Evolutionary conservation across 78 protist genomes (phyloP), one percentile per base, ranked within the genome.

Genomic region (Mantamonas sphyraenae): DNA sequence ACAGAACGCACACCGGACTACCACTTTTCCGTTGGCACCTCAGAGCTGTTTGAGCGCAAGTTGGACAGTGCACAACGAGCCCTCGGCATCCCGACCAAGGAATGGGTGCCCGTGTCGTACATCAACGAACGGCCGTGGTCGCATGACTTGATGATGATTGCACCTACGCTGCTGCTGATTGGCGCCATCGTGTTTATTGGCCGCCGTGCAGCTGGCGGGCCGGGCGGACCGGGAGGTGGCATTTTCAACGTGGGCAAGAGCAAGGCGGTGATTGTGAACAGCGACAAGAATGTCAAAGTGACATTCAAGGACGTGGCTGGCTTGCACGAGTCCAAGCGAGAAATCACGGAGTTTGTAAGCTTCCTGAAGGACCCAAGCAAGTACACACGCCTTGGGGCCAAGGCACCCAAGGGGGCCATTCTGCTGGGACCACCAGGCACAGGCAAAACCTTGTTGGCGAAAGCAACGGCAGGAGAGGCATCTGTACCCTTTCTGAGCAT

Each of bases 391-490:
- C 83, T 90, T 58, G 95, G 95, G 28, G 97, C 95, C 30, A 67
- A 74, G 28, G 58, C 81, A 12, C 95, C 95, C 35, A 83, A 81
- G 71, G 93, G 87, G 55, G 97, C 85, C 2, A 24, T 95, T 10
- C 73, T 95, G 62, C 74, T 75, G 22, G 99, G 99, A 0, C 97
- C 97, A 26, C 98, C 99, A 31, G 99, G 99, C 2, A 90, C 96
- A 0, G 98, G 98, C 57, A 95, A 95, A 68, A 95, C 98, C 2
- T 64, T 91, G 53, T 39, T 91, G 30, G 96, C 96, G 1, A 87
- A 87, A 73, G 96, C 96, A 14, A 72, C 81, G 1, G 92, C 93
- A 1, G 99, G 99, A 20, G 99, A 96, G 82, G 92, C 98, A 17
- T 84, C 70, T 20, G 97, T 94, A 8, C 97, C 99, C 30, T 96